Percentiles rank a stretch among this genome's conserved stretches.
Conservation (phyloP, 352 stramenopile genomes). For the Achlya hypogyna region DNA sequence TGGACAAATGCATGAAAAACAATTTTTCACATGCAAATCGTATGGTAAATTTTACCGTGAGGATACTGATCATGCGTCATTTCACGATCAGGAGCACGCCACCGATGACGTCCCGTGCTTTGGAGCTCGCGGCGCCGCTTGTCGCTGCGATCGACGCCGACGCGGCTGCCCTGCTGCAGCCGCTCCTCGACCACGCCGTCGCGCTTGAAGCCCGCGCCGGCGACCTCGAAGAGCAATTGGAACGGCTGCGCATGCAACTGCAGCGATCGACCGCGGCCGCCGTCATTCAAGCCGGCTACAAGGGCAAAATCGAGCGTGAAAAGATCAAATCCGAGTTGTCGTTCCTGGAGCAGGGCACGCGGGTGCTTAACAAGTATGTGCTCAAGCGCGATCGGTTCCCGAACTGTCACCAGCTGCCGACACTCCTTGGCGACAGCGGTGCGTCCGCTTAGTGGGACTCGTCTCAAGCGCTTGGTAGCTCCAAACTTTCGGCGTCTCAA, state of each 20-base stretch:
- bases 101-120: not conserved
- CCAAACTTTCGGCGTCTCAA: conserved; percentile 72
- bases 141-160: not conserved
- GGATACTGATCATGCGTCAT: not conserved
- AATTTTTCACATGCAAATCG: not conserved
- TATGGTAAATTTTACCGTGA: not conserved
- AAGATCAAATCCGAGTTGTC: not conserved
- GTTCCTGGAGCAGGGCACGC: conserved; percentile 16
- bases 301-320: not conserved
- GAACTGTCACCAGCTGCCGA: conserved; percentile 64
- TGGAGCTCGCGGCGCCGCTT: not conserved
- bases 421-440: conserved; percentile 53
- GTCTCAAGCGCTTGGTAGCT: conserved; percentile 24
- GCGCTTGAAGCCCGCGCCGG: not conserved
- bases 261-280: not conserved
- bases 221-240: conserved; percentile 6
- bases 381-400: conserved; percentile 76
- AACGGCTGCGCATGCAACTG: conserved; percentile 4
- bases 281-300: conserved; percentile 14
- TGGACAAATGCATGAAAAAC: not conserved
- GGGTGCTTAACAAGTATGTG: conserved; percentile 72
- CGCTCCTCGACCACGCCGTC: conserved; percentile 8
- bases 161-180: not conserved
- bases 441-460: not conserved
- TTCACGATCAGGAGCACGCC: not conserved